phyloP scores from a whole-genome alignment of 305 asterid species.

The Euphrasia arctica region DNA sequence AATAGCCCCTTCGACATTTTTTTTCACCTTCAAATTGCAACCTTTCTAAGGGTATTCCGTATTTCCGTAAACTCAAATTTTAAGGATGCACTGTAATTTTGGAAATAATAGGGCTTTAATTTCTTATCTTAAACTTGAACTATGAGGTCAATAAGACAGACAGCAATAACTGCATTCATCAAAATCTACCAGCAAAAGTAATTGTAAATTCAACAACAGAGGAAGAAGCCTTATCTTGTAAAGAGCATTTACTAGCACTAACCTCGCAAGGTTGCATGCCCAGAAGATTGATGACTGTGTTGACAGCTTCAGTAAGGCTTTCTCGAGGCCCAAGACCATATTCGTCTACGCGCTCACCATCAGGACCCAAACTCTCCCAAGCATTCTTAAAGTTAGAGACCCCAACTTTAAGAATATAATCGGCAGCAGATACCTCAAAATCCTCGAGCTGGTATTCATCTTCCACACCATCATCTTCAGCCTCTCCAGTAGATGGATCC shows the following conservation, averaged over 20 bases:
- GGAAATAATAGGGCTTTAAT: background rate
- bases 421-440: slow-evolving; percentile 81
- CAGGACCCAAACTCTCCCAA: slow-evolving; percentile 85
- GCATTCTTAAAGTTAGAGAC: slow-evolving; percentile 91
- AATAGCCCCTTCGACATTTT: background rate
- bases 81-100: background rate
- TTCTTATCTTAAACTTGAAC: too few species aligned
- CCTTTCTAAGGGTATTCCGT: background rate
- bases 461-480: slow-evolving; percentile 90
- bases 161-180: background rate
- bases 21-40: background rate
- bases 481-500: slow-evolving; percentile 85
- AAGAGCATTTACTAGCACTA: slow-evolving; percentile 19
- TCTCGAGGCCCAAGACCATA: slow-evolving; percentile 96
- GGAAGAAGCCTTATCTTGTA: too few species aligned
- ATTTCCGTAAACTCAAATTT: background rate
- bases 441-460: slow-evolving; percentile 97
- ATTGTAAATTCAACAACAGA: too few species aligned
- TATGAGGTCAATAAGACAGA: background rate
- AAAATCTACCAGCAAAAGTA: background rate
- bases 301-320: slow-evolving; percentile 78
- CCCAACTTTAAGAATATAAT: slow-evolving; percentile 77
- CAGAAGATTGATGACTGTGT: slow-evolving; percentile 74
- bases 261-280: slow-evolving; percentile 99
- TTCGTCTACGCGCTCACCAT: slow-evolving; percentile 68